Conservation (phyloP, 2,329 filamentous ascomycete genomes). For the Biscogniauxia mediterranea region DNA sequence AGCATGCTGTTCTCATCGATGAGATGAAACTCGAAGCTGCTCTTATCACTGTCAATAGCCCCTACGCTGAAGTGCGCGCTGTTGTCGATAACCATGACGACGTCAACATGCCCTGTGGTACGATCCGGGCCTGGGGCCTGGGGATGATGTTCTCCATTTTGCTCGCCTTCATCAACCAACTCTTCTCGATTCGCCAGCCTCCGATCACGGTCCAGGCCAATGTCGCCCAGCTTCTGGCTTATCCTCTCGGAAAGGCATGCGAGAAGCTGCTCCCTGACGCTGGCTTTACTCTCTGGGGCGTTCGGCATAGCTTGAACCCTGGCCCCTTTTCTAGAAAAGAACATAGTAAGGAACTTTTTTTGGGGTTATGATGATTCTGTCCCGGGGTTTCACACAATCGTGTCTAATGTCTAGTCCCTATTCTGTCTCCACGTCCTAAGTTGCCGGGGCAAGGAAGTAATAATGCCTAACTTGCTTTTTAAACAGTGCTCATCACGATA, state of each 20-base stretch:
- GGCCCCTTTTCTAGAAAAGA: conserved; percentile 55
- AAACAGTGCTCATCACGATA: conserved; percentile 50
- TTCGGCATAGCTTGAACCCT: conserved; percentile 33
- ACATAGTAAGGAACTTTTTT: conserved; percentile 36
- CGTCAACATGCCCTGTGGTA: conserved; percentile 47
- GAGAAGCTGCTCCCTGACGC: conserved; percentile 51
- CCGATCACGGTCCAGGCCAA: conserved; percentile 53
- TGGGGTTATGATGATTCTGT: neutral
- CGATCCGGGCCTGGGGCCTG: conserved; percentile 54
- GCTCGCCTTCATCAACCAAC: conserved; percentile 53
- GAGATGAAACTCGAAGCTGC: conserved; percentile 36
- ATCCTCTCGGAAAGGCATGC: conserved; percentile 51
- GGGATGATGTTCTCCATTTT: conserved; percentile 50
- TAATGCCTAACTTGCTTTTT: neutral
- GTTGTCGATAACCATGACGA: conserved; percentile 55
- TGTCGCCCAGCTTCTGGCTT: conserved; percentile 56
- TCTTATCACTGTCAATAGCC: conserved; percentile 35
- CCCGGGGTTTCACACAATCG: too few relatives aligned
- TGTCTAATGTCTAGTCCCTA: too few relatives aligned
- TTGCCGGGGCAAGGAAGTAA: neutral
- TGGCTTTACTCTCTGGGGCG: conserved; percentile 45
- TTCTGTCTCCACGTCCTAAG: too few relatives aligned
- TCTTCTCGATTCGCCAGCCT: conserved; percentile 57
- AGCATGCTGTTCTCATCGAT: conserved; percentile 32
- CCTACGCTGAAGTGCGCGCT: conserved; percentile 44